Conservation (phyloP, 139 green algal genomes). For the Desmodesmus armatus region DNA sequence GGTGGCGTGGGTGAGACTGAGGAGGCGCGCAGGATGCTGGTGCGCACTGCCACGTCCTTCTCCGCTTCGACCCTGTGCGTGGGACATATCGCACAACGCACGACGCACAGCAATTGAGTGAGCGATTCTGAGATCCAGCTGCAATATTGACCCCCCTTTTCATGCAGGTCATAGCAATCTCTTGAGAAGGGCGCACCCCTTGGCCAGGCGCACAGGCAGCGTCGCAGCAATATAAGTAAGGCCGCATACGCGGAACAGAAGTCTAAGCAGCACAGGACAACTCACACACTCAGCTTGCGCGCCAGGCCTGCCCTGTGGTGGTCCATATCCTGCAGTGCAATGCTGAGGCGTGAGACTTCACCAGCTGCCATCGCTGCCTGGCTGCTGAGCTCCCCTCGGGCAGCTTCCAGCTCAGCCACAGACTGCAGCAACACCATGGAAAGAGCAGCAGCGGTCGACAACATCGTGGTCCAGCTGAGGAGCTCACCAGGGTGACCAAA, state of each 20-base stretch:
- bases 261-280: no score
- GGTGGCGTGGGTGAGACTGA: neutral
- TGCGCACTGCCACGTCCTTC: slow-evolving; percentile 25
- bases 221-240: no score
- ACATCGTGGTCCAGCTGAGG: no score
- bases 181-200: no score
- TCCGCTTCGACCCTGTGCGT: slow-evolving; percentile 21
- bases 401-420: slow-evolving; percentile 15
- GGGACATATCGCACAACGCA: neutral
- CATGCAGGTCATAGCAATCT: no score
- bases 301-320: slow-evolving; percentile 17
- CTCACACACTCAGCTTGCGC: slow-evolving; percentile 38
- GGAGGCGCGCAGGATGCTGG: slow-evolving; percentile 17
- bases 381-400: slow-evolving; percentile 1
- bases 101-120: neutral
- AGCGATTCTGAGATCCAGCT: no score
- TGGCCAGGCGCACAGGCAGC: no score
- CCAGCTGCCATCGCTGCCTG: slow-evolving; percentile 5
- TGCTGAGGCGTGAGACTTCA: slow-evolving; percentile 27
- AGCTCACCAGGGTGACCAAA: no score
- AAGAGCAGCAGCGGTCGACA: neutral
- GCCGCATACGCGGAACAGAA: no score
- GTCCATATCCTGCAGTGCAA: slow-evolving; percentile 39
- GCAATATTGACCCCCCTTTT: no score
- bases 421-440: neutral